Percentiles rank a stretch among this genome's conserved stretches.
phyloP scores from a whole-genome alignment of 1,284 basidiomycete genomes.

The Cystobasidium pallidum region DNA sequence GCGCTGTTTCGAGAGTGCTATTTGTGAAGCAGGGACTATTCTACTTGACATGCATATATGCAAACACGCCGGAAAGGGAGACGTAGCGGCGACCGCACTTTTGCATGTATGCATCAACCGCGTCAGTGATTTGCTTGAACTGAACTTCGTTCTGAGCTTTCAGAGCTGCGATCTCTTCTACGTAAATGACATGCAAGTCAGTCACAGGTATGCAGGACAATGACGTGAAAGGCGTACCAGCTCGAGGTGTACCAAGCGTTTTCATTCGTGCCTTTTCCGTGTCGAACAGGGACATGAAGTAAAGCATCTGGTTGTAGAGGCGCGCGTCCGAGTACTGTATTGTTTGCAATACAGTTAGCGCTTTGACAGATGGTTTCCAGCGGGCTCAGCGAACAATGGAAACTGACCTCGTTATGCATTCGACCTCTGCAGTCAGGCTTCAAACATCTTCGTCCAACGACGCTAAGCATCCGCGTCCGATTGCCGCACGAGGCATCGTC shows the following conservation, averaged over 20 bases:
- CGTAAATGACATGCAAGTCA: slow-evolving; percentile 19
- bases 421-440: slow-evolving; percentile 68
- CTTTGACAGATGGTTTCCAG: too few species aligned
- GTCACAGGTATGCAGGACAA: background rate
- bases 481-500: slow-evolving; percentile 81
- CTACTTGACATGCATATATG: slow-evolving; percentile 64
- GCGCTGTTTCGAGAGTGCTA: too few species aligned
- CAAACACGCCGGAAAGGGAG: slow-evolving; percentile 73
- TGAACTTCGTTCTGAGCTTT: slow-evolving; percentile 62
- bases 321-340: slow-evolving; percentile 76
- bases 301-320: slow-evolving; percentile 85
- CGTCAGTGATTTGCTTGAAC: slow-evolving; percentile 63
- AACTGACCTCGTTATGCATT: slow-evolving; percentile 73
- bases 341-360: background rate
- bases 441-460: slow-evolving; percentile 82
- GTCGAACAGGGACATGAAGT: slow-evolving; percentile 77
- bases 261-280: slow-evolving; percentile 66
- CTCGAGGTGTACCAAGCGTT: slow-evolving; percentile 60
- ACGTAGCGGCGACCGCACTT: slow-evolving; percentile 85
- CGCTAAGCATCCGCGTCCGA: slow-evolving; percentile 85
- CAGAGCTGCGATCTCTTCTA: slow-evolving; percentile 66
- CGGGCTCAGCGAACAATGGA: too few species aligned
- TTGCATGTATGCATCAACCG: slow-evolving; percentile 76
- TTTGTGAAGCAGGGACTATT: background rate
- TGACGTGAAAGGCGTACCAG: slow-evolving; percentile 59